These are phyloP conservation scores for Umbelopsis vinacea DNA, from an alignment of 192 early-diverging fungal genomes.

Conservation along the genomic window DNA sequence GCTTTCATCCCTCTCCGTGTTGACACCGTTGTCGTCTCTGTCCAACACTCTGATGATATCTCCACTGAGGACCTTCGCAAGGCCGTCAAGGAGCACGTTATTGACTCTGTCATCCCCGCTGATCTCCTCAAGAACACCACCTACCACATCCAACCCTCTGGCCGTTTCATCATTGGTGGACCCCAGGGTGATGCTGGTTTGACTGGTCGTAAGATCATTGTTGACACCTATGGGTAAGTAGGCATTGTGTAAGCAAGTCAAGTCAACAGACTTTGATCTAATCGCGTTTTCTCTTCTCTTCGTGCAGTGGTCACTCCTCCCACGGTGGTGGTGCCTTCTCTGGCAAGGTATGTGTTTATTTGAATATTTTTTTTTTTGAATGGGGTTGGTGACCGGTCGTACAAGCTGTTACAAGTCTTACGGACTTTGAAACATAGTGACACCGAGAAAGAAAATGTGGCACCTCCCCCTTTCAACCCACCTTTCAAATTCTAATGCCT, in stretches of 20 bases:
- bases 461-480: slow-evolving; percentile 57
- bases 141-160: slow-evolving; percentile 99
- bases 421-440: slow-evolving; percentile 78
- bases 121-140: slow-evolving; percentile 88
- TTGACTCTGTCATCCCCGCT: slow-evolving; percentile 92
- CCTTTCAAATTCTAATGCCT: slow-evolving; percentile 25
- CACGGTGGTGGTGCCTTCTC: slow-evolving; percentile 96
- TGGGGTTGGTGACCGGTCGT: slow-evolving; percentile 61
- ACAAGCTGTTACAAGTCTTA: slow-evolving; percentile 95
- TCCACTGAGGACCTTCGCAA: slow-evolving; percentile 81
- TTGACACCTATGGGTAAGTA: slow-evolving; percentile 20
- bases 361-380: not conserved
- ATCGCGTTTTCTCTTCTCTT: no score
- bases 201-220: slow-evolving; percentile 72
- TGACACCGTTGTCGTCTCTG: slow-evolving; percentile 96
- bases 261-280: no score
- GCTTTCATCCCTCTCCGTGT: slow-evolving; percentile 95
- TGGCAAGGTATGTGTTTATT: slow-evolving; percentile 90
- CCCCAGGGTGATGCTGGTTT: slow-evolving; percentile 99
- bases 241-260: no score
- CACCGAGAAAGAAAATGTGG: no score
- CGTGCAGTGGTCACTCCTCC: slow-evolving; percentile 19
- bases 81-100: slow-evolving; percentile 90
- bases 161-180: slow-evolving; percentile 98
- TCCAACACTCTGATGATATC: slow-evolving; percentile 94